Evolutionary conservation across 2,329 filamentous ascomycete species (phyloP).

Genomic region (Aspergillus glaucus): DNA sequence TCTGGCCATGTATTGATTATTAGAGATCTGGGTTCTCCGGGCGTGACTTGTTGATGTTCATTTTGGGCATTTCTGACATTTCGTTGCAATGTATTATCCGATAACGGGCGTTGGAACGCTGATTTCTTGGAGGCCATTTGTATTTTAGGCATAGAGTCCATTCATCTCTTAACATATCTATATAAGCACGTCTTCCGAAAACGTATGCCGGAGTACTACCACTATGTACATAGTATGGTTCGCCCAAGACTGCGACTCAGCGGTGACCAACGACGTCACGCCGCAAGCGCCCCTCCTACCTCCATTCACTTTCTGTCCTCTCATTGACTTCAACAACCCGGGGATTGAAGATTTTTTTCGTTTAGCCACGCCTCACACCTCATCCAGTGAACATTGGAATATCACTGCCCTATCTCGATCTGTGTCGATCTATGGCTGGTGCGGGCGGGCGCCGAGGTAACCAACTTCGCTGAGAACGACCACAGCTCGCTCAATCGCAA

Average conservation of each 20-base stretch:
- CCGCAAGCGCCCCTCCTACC: background rate
- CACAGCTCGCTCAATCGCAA: too few species aligned
- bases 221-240: constrained; percentile 5
- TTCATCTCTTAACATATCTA: background rate
- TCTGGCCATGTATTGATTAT: background rate
- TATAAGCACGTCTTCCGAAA: too few species aligned
- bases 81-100: constrained; percentile 8
- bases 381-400: background rate
- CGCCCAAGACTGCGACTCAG: constrained; percentile 7
- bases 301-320: background rate
- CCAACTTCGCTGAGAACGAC: too few species aligned
- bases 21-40: background rate
- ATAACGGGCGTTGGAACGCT: constrained; percentile 15
- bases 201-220: too few species aligned
- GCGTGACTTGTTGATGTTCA: too few species aligned
- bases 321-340: background rate
- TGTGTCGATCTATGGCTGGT: constrained; percentile 13
- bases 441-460: constrained; percentile 11
- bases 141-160: constrained; percentile 3
- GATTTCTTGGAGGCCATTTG: constrained; percentile 13
- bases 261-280: constrained; percentile 27
- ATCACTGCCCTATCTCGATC: too few species aligned
- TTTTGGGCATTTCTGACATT: too few species aligned
- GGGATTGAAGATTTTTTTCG: background rate
- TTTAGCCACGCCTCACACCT: background rate